phyloP scores from a whole-genome alignment of 202 grass and related monocot species.

The Tripidium arundinaceum region DNA sequence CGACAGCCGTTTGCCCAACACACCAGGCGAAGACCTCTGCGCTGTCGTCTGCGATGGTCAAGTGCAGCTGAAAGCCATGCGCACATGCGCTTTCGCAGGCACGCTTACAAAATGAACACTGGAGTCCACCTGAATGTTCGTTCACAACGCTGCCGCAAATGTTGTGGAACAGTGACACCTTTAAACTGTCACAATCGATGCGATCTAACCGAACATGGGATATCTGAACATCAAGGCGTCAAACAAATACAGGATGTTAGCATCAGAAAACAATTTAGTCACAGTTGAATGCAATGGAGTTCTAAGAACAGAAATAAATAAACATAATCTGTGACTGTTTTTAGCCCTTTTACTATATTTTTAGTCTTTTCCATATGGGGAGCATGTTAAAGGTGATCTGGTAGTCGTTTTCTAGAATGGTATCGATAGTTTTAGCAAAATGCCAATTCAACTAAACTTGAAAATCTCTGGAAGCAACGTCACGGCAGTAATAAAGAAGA shows the following conservation, averaged over 20 bases:
- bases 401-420: too few relatives aligned
- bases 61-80: too few relatives aligned
- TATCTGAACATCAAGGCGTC: too few relatives aligned
- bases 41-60: too few relatives aligned
- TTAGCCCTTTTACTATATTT: not conserved
- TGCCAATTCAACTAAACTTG: not conserved
- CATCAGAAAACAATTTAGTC: not conserved
- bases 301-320: too few relatives aligned
- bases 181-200: constrained; percentile 59
- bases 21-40: constrained; percentile 68
- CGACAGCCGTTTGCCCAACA: constrained; percentile 64
- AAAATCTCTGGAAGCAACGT: constrained; percentile 23
- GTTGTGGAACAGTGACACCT: constrained; percentile 54
- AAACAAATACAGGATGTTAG: too few relatives aligned
- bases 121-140: too few relatives aligned
- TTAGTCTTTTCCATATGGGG: not conserved
- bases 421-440: not conserved
- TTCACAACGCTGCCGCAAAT: constrained; percentile 52
- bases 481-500: not conserved
- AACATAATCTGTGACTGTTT: not conserved
- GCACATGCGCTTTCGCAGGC: too few relatives aligned
- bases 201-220: constrained; percentile 52
- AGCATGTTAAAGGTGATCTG: too few relatives aligned
- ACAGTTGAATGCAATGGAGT: too few relatives aligned
- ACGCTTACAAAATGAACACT: too few relatives aligned